These are phyloP conservation scores for Tagetes patula DNA, from an alignment of 129 eudicot species.

Conservation along the genomic window DNA sequence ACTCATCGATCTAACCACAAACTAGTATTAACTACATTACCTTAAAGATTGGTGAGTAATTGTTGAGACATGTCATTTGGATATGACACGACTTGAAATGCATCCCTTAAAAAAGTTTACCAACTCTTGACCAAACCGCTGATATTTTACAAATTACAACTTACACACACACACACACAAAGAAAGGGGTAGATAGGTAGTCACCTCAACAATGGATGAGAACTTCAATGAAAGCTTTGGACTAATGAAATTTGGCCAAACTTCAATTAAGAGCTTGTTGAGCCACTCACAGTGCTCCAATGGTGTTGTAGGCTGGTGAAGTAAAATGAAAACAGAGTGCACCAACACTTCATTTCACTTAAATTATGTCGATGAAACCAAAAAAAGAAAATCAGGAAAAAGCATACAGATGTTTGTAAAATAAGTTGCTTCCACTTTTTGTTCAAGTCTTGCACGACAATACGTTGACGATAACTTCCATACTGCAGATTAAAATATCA, in stretches of 20 bases:
- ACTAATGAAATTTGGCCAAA: slow-evolving; percentile 79
- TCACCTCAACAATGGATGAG: slow-evolving; percentile 85
- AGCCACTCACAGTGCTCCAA: slow-evolving; percentile 98
- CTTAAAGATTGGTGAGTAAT: not conserved
- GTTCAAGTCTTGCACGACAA: slow-evolving; percentile 80
- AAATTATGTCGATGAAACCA: not conserved
- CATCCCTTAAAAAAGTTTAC: not conserved
- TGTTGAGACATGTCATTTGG: not conserved
- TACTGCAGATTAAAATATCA: slow-evolving; percentile 52
- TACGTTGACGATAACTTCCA: slow-evolving; percentile 62
- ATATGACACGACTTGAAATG: not conserved
- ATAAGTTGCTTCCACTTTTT: slow-evolving; percentile 83
- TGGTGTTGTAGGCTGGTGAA: slow-evolving; percentile 76
- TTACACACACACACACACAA: not conserved
- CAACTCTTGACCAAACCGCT: not conserved
- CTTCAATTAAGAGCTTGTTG: slow-evolving; percentile 80
- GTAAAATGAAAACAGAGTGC: slow-evolving; percentile 1
- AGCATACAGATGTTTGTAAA: slow-evolving; percentile 60
- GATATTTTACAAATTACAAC: not conserved
- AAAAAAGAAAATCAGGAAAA: slow-evolving; percentile 2
- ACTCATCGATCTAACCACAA: not conserved
- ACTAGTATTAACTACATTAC: not conserved
- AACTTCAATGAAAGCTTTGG: slow-evolving; percentile 77
- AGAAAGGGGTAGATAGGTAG: slow-evolving; percentile 20
- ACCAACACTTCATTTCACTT: not conserved